Evolutionary conservation across 208 protist species (phyloP), one percentile per base, ranked within the genome.

Genomic region (Crithidia expoeki): DNA sequence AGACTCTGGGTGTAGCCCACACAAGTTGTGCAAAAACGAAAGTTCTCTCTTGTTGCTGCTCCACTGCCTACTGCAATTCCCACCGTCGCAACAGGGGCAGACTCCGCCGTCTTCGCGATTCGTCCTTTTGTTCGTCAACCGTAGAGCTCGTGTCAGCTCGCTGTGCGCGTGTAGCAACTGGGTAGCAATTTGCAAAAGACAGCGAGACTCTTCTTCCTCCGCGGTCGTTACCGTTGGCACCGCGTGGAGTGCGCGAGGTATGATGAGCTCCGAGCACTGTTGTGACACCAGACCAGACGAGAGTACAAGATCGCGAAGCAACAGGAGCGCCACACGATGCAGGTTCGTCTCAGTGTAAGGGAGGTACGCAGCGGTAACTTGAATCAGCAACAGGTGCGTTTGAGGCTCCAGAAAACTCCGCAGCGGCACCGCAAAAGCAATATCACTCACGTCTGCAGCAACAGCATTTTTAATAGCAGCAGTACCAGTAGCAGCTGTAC

Each of bases 181-280:
- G 2, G 68, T 53, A 2, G 74, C 62, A 36, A 79, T 65, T 10
- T 34, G 42, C 0, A 79, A 68, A 44, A 79, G 64, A 47, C 50
- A 65, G 16, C 47, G 57, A 33, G 55, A 63, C 40, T 66, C 63
- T 44, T 63, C 50, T 27, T 61, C 55, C 5, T 44, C 63, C 17
- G 36, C 49, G 12, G 38, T 27, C 30, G 3, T 38, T 36, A 27
- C 7, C 4, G 61, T 57, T 9, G 70, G n/a, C 23, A 25, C 38
- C 19, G n/a, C 11, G 42, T 47, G 58, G 25, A 38, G 38, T 6
- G 0, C 19, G 44, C 30, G 33, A 32, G 4, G 44, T 44, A 47
- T 19, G 3, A 50, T 33, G n/a, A 16, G 25, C 38, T 46, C 38
- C 33, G 57, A 28, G 11, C 36, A 62, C 11, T 38, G 57, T 38